Percentiles rank a stretch among this genome's conserved stretches.
Conservation (phyloP, 306 rosid species). For the Medicago lupulina region DNA sequence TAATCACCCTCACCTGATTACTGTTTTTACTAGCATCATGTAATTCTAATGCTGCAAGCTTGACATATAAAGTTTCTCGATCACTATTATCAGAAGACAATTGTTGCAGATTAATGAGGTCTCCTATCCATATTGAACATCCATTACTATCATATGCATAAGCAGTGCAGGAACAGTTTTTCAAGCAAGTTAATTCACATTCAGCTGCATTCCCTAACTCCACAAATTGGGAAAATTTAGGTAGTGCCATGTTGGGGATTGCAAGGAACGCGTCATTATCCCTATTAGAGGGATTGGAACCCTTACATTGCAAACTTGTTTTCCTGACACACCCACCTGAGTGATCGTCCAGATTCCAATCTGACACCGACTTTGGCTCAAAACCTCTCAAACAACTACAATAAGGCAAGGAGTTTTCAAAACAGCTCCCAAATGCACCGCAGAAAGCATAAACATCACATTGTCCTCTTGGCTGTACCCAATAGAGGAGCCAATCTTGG, state of each 20-base stretch:
- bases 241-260: conserved; percentile 37
- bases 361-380: conserved; percentile 38
- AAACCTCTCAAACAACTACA: conserved; percentile 62
- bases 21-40: conserved; percentile 32
- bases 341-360: conserved; percentile 52
- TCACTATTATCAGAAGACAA: conserved; percentile 46
- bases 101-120: conserved; percentile 47
- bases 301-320: conserved; percentile 46
- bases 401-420: conserved; percentile 26
- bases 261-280: conserved; percentile 22
- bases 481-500: conserved; percentile 52
- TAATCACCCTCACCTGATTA: background rate
- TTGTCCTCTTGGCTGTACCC: conserved; percentile 54
- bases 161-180: conserved; percentile 54
- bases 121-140: conserved; percentile 52
- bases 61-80: conserved; percentile 47
- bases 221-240: conserved; percentile 6
- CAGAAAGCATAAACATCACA: conserved; percentile 59
- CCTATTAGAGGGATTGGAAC: background rate
- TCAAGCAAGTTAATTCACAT: conserved; percentile 49
- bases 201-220: conserved; percentile 38
- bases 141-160: conserved; percentile 45
- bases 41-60: conserved; percentile 61
- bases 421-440: conserved; percentile 60
- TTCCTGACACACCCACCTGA: conserved; percentile 66